Evolutionary conservation across 257 asterid genomes (phyloP).

Genomic region (Haberlea rhodopensis): DNA sequence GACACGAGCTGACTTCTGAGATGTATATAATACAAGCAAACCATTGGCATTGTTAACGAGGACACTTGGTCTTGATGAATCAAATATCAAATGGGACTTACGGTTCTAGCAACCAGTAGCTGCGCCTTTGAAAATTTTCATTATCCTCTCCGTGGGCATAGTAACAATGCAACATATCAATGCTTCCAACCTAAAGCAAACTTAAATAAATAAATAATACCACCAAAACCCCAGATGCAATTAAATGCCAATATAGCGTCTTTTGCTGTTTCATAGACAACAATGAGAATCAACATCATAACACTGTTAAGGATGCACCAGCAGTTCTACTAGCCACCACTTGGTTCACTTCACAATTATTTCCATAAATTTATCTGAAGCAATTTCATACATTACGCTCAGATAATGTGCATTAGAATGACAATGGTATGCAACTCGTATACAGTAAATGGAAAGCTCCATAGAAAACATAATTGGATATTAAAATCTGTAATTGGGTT

Average conservation of each 20-base stretch:
- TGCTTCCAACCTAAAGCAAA: conserved; percentile 77
- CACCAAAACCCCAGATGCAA: neutral
- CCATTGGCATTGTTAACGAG: neutral
- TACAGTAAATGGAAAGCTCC: too few species aligned
- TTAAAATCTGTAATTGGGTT: neutral
- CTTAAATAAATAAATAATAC: neutral
- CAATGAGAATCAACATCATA: neutral
- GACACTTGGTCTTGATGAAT: conserved; percentile 11
- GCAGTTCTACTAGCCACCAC: neutral
- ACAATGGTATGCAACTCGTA: neutral
- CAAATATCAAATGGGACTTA: conserved; percentile 39
- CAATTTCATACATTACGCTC: neutral
- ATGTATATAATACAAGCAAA: conserved; percentile 13
- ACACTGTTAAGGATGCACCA: too few species aligned
- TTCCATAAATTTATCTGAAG: neutral
- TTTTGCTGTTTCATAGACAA: neutral
- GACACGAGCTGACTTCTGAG: conserved; percentile 8
- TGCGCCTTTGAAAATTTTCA: conserved; percentile 91
- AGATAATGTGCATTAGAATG: neutral
- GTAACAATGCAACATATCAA: conserved; percentile 95
- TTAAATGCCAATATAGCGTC: conserved; percentile 14
- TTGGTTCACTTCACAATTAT: neutral
- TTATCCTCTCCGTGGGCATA: conserved; percentile 99
- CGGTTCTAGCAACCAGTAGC: conserved; percentile 99
- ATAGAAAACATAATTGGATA: neutral